Conservation (phyloP, 176 grass and related monocot genomes). For the Poa annua region DNA sequence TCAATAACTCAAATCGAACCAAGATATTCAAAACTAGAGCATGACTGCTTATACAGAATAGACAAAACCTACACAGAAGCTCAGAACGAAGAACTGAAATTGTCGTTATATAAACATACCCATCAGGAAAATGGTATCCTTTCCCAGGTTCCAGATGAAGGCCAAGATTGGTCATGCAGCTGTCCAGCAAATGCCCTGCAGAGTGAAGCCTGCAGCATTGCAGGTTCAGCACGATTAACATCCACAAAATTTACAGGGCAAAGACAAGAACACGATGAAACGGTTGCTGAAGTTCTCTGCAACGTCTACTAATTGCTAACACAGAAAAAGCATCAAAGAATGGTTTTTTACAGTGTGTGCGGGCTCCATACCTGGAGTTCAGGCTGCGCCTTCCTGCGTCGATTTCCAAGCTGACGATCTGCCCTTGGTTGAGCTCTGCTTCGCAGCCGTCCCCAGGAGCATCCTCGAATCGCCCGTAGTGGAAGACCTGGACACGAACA, state of each 20-base stretch:
- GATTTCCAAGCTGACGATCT: slow-evolving; percentile 58
- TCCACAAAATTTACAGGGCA: background rate
- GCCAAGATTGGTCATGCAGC: slow-evolving; percentile 61
- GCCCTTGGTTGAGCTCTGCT: slow-evolving; percentile 44
- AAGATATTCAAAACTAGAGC: slow-evolving; percentile 20
- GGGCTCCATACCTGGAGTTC: slow-evolving; percentile 88
- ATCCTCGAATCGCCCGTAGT: slow-evolving; percentile 82
- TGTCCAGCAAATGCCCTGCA: slow-evolving; percentile 89
- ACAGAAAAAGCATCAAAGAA: background rate
- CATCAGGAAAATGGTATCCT: slow-evolving; percentile 85
- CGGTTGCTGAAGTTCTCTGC: too few species aligned
- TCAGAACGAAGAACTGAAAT: slow-evolving; percentile 1
- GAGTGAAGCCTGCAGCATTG: slow-evolving; percentile 79
- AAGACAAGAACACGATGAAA: too few species aligned
- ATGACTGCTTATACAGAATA: background rate
- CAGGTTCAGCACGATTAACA: background rate
- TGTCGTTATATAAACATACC: slow-evolving; percentile 38
- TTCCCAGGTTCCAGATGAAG: slow-evolving; percentile 75
- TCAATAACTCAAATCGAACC: slow-evolving; percentile 7
- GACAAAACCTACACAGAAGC: background rate
- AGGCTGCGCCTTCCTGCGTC: slow-evolving; percentile 56
- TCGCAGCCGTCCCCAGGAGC: slow-evolving; percentile 33
- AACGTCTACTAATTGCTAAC: too few species aligned
- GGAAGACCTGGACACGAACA: slow-evolving; percentile 62
- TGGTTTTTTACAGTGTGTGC: too few species aligned